Conservation (phyloP, 306 rosid species). For the Ceratonia siliqua region DNA sequence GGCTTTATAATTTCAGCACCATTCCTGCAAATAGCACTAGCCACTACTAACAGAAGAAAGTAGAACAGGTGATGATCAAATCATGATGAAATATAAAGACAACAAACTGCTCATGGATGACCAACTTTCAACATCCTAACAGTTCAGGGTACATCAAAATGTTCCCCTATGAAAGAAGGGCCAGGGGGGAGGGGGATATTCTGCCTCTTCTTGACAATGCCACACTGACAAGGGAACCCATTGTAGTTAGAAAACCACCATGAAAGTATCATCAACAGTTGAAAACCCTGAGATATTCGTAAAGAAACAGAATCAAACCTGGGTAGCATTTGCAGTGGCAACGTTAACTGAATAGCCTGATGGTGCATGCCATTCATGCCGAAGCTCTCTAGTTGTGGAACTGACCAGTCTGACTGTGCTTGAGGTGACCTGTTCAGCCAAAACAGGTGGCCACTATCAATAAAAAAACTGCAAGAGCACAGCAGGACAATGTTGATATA, state of each 20-base stretch:
- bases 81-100: neutral
- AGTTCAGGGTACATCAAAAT: slow-evolving; percentile 2
- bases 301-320: slow-evolving; percentile 56
- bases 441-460: neutral
- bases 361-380: slow-evolving; percentile 84
- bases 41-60: neutral
- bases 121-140: neutral
- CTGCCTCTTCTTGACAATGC: neutral
- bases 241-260: neutral
- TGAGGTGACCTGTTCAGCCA: slow-evolving; percentile 72
- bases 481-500: slow-evolving; percentile 4
- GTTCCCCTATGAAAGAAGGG: neutral
- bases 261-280: neutral
- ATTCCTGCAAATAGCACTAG: slow-evolving; percentile 8
- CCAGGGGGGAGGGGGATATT: neutral
- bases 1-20: neutral
- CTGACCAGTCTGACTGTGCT: slow-evolving; percentile 83
- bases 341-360: slow-evolving; percentile 81
- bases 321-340: slow-evolving; percentile 95
- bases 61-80: neutral
- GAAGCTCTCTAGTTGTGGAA: slow-evolving; percentile 78
- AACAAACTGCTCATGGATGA: slow-evolving; percentile 4
- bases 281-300: neutral
- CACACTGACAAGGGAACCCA: neutral
- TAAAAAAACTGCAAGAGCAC: neutral